Base-by-base conservation (phyloP, 2,329 filamentous ascomycete species). In the Neofusicoccum cordaticola region DNA sequence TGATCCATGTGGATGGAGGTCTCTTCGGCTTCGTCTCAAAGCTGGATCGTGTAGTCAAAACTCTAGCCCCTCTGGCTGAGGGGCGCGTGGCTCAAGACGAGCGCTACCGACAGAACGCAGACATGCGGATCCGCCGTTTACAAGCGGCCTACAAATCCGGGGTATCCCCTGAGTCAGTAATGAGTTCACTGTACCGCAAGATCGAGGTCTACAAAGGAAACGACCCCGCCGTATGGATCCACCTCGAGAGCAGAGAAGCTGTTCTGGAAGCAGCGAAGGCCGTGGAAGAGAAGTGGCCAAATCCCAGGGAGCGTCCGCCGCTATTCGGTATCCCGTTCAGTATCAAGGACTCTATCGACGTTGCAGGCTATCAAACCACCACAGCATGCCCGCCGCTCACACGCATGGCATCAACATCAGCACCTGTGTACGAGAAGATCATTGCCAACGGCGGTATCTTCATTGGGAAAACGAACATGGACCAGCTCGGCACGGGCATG, bases 401-500 rank as follows among this genome's bases (percentile, higher is more conserved):
- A 2, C 84, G 84, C 68, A 76, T 77, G 47, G 84, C 81, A 13
- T 70, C 72, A 3, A 70, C 70, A 4, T 84, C 86, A 67, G 83
- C 84, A 0, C 78, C 81, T 0, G 79, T 84, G 0, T 83, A 88
- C 6, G 71, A 75, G 1, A 83, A 80, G 4, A 71, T 87, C 11
- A 79, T 80, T 13, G 69, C 74, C 2, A 82, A 83, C 4, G 85
- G 85, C 2, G 85, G 83, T 1, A 77, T 88, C 4, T 83, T 88
- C 53, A 77, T 88, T 2, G 86, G 84, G 39, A 88, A 88, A 70
- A 80, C 82, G 0, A 88, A 87, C 67, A 79, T 88, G 62, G 86
- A 89, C 70, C 86, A 88, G 71, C 78, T 88, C 3, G 86, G 86
- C 2, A 88, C 86, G 0, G 86, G 86, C 0, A 78, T 88, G 2